phyloP scores from a whole-genome alignment of 768 basidiomycete genomes.

The Thelephora ganbajun region DNA sequence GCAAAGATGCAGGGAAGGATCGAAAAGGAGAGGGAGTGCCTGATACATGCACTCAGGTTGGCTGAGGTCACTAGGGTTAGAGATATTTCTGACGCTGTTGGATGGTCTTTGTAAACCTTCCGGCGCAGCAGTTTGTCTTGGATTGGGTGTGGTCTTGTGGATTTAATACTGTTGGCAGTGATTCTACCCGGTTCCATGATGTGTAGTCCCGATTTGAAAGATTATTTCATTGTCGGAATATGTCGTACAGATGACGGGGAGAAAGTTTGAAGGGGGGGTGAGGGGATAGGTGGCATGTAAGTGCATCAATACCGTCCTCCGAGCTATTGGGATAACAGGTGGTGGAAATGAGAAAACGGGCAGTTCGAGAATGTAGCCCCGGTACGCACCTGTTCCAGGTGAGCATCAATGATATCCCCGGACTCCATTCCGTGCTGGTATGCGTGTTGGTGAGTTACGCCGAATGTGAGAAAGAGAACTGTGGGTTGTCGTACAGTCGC shows the following conservation, averaged over 20 bases:
- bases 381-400: constrained; percentile 36
- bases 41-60: constrained; percentile 52
- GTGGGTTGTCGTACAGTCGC: constrained; percentile 25
- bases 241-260: no score
- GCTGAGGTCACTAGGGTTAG: constrained; percentile 51
- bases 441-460: background rate
- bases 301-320: background rate
- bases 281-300: no score
- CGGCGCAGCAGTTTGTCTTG: no score
- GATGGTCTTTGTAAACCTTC: constrained; percentile 39
- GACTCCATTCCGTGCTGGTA: constrained; percentile 46
- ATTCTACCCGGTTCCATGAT: no score
- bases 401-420: constrained; percentile 47
- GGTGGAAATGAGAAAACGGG: constrained; percentile 1
- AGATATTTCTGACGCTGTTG: constrained; percentile 46
- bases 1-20: constrained; percentile 62
- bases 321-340: background rate
- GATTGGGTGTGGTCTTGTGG: no score
- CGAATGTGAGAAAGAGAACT: background rate
- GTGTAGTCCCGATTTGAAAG: no score
- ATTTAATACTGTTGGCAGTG: no score
- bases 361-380: background rate
- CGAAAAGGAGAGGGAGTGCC: constrained; percentile 61
- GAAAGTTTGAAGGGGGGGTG: no score
- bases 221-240: no score